phyloP scores from a whole-genome alignment of 768 basidiomycete species.

The Rhodotorula taiwanensis region DNA sequence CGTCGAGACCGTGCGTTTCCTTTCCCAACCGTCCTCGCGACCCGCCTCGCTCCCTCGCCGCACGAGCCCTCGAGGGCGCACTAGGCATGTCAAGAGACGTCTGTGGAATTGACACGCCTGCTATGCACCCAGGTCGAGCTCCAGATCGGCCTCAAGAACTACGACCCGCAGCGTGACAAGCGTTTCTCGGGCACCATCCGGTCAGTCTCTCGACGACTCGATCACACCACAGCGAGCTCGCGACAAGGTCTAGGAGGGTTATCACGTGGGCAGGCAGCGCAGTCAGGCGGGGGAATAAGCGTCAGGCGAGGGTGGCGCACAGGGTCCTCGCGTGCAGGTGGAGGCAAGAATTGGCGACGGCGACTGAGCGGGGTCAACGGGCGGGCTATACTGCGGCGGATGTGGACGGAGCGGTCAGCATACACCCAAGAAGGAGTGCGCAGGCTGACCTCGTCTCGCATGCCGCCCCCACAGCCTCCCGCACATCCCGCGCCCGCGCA shows the following conservation, averaged over 20 bases:
- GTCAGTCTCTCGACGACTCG: slow-evolving; percentile 56
- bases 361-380: no score
- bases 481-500: slow-evolving; percentile 93
- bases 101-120: not conserved
- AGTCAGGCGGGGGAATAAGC: no score
- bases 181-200: slow-evolving; percentile 99
- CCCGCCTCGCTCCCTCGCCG: not conserved
- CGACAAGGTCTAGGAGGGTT: no score
- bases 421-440: not conserved
- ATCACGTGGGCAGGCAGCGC: no score
- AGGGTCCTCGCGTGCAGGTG: no score
- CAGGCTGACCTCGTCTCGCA: not conserved
- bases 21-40: no score
- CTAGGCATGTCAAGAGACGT: not conserved
- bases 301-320: no score
- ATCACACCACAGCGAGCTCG: no score
- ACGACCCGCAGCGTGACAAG: slow-evolving; percentile 99
- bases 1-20: slow-evolving; percentile 67
- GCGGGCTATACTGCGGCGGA: no score
- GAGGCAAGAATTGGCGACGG: no score
- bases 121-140: slow-evolving; percentile 52
- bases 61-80: not conserved
- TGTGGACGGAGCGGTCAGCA: no score
- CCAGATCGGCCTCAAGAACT: slow-evolving; percentile 96
- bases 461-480: slow-evolving; percentile 59